phyloP scores from a whole-genome alignment of 2,329 filamentous ascomycete species.

The Curvularia lunata region DNA sequence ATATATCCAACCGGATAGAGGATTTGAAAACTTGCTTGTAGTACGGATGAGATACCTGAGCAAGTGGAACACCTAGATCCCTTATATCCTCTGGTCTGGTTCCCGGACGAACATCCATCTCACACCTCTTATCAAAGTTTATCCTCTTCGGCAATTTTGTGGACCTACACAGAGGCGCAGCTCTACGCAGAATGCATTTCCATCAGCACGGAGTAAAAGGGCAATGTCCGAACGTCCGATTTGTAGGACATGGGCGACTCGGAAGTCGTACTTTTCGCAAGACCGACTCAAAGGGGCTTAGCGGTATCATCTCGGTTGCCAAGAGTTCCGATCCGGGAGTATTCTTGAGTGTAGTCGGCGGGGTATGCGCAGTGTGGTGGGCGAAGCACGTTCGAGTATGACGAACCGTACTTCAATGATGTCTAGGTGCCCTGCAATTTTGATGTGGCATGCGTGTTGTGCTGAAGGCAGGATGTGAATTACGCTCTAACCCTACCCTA shows the following conservation, averaged over 20 bases:
- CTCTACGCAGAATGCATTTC: slow-evolving; percentile 6
- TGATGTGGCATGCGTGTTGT: not conserved
- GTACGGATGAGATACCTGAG: not conserved
- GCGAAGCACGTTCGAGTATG: not conserved
- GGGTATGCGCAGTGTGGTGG: not conserved
- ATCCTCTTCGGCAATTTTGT: not conserved
- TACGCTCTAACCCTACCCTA: no score
- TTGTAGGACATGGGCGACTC: not conserved
- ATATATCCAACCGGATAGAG: not conserved
- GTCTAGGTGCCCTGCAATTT: not conserved
- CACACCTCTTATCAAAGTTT: slow-evolving; percentile 1
- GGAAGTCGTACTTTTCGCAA: slow-evolving; percentile 3
- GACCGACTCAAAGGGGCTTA: not conserved
- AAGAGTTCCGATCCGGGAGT: slow-evolving; percentile 2
- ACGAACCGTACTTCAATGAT: not conserved
- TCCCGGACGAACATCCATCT: slow-evolving; percentile 8
- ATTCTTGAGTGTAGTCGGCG: not conserved
- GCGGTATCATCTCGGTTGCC: slow-evolving; percentile 8
- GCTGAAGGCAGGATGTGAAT: not conserved
- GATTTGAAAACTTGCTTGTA: no score
- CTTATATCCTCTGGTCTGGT: slow-evolving; percentile 23
- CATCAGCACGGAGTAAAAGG: not conserved
- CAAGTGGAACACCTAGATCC: not conserved
- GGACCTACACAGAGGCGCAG: slow-evolving; percentile 9
- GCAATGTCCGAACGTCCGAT: slow-evolving; percentile 5